Evolutionary conservation across 371 early-diverging fungal species (phyloP).

Genomic region (Chytridiales sp.): DNA sequence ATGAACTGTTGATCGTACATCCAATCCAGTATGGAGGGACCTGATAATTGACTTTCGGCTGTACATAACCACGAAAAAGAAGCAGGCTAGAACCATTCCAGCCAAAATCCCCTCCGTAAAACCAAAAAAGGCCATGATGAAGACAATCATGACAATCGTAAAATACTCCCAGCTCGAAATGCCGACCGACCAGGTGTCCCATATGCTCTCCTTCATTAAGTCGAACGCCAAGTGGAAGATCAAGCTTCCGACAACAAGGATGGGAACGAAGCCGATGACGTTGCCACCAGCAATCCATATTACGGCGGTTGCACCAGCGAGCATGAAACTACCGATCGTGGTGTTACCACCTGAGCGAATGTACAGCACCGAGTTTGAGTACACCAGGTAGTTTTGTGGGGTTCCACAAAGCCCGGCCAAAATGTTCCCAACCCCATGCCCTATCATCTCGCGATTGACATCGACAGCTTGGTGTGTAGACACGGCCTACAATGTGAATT

Average conservation of each 20-base stretch:
- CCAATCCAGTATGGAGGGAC: slow-evolving; percentile 71
- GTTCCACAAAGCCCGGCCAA: slow-evolving; percentile 74
- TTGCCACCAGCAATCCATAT: slow-evolving; percentile 82
- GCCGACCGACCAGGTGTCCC: slow-evolving; percentile 79
- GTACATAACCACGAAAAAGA: slow-evolving; percentile 89
- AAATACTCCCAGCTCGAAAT: slow-evolving; percentile 83
- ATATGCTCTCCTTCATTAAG: slow-evolving; percentile 82
- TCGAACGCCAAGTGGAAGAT: slow-evolving; percentile 95
- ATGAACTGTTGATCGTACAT: slow-evolving; percentile 84
- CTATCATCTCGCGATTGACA: slow-evolving; percentile 90
- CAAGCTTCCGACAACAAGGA: slow-evolving; percentile 84
- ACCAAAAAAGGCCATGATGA: slow-evolving; percentile 61
- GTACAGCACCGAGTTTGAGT: slow-evolving; percentile 76
- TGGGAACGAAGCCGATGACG: slow-evolving; percentile 89
- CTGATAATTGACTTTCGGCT: slow-evolving; percentile 77
- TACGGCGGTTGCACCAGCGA: slow-evolving; percentile 72
- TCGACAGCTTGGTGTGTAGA: slow-evolving; percentile 85
- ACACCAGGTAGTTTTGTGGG: slow-evolving; percentile 65
- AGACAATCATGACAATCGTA: slow-evolving; percentile 81
- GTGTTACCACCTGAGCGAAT: slow-evolving; percentile 89
- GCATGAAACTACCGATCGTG: slow-evolving; percentile 79
- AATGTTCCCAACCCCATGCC: slow-evolving; percentile 89
- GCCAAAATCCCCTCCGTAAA: slow-evolving; percentile 94
- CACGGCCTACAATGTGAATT: slow-evolving; percentile 69
- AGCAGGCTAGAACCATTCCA: slow-evolving; percentile 88